phyloP scores from a whole-genome alignment of 495 filamentous ascomycete genomes.

The Aspergillus haitiensis region DNA sequence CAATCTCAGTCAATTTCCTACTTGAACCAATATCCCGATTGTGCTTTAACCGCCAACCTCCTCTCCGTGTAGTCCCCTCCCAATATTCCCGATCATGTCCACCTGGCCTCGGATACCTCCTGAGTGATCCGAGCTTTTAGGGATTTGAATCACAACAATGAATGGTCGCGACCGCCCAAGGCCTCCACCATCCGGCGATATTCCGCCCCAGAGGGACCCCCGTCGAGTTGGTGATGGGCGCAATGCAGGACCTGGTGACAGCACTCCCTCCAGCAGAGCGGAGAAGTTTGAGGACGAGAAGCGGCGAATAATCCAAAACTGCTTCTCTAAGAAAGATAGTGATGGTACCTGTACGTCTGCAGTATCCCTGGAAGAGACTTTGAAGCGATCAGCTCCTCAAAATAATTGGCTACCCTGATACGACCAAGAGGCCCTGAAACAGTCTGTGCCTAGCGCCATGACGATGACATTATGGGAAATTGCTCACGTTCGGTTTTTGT shows the following conservation, averaged over 20 bases:
- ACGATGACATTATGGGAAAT: not conserved
- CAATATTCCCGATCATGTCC: slow-evolving; percentile 40
- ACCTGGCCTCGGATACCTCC: slow-evolving; percentile 33
- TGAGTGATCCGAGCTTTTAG: slow-evolving; percentile 31
- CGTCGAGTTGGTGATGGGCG: slow-evolving; percentile 39
- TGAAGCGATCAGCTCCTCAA: not conserved
- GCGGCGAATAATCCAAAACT: slow-evolving; percentile 84
- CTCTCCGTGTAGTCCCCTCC: slow-evolving; percentile 18
- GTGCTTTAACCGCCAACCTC: not conserved
- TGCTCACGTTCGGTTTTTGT: not conserved
- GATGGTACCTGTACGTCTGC: slow-evolving; percentile 70
- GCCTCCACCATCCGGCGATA: slow-evolving; percentile 32
- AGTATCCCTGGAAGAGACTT: not conserved
- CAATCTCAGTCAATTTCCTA: not conserved
- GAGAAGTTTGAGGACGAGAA: slow-evolving; percentile 96
- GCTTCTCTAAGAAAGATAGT: slow-evolving; percentile 82
- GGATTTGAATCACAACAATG: slow-evolving; percentile 32
- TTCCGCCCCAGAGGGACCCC: slow-evolving; percentile 30
- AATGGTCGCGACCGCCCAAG: slow-evolving; percentile 41
- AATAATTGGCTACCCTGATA: not conserved
- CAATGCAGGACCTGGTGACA: slow-evolving; percentile 35
- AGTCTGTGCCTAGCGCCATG: not conserved
- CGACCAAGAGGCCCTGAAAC: not conserved
- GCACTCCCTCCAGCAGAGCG: slow-evolving; percentile 65
- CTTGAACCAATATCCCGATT: not conserved